These are phyloP conservation scores for Nothophoma quercina DNA, from an alignment of 2,329 filamentous ascomycete genomes.

Conservation along the genomic window DNA sequence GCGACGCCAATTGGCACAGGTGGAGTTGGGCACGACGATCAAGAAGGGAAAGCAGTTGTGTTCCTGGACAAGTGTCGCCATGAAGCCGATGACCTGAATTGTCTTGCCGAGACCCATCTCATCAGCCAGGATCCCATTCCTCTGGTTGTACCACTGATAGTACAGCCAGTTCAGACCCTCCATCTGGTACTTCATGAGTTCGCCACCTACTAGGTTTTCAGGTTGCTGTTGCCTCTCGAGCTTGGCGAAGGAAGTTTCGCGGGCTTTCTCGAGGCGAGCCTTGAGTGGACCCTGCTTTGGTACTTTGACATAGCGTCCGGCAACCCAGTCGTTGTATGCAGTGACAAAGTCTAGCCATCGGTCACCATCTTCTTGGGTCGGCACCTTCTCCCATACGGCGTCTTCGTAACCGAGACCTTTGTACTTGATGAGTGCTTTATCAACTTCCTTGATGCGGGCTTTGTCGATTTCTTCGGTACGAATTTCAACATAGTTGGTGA, in stretches of 20 bases:
- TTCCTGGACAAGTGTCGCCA: constrained; percentile 70
- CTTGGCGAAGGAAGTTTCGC: constrained; percentile 69
- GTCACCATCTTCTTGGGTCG: constrained; percentile 67
- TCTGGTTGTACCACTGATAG: constrained; percentile 81
- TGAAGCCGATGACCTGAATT: constrained; percentile 85
- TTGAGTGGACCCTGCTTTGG: constrained; percentile 64
- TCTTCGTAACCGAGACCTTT: constrained; percentile 92
- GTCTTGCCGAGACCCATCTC: constrained; percentile 99
- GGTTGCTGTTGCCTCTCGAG: constrained; percentile 78
- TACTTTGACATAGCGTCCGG: constrained; percentile 75
- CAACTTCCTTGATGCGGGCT: constrained; percentile 74
- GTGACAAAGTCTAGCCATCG: constrained; percentile 80
- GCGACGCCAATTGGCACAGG: constrained; percentile 95
- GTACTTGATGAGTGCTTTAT: constrained; percentile 84
- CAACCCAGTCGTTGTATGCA: constrained; percentile 87
- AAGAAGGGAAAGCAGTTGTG: constrained; percentile 88
- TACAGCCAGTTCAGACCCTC: constrained; percentile 96
- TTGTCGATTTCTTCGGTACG: constrained; percentile 74
- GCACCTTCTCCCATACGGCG: constrained; percentile 86
- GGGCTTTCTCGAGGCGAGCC: constrained; percentile 72
- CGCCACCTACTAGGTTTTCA: constrained; percentile 73
- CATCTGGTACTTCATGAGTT: constrained; percentile 91
- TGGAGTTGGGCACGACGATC: constrained; percentile 92
- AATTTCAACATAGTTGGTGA: constrained; percentile 64
- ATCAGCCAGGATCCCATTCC: constrained; percentile 91